These are phyloP conservation scores for Scutellospora calospora DNA, from an alignment of 371 early-diverging fungal species.

Conservation along the genomic window DNA sequence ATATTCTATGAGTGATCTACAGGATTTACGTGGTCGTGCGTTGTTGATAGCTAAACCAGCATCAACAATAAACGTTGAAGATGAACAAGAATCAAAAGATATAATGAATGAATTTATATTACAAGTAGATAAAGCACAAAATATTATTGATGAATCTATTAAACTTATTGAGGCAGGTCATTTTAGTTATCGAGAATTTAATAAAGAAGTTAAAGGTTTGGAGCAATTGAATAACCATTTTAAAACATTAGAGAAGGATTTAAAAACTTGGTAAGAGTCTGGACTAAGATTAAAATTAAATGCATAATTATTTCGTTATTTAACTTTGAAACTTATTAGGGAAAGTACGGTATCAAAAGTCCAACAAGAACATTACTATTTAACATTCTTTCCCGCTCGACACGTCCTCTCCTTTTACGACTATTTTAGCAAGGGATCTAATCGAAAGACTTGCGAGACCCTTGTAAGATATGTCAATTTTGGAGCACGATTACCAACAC, in stretches of 20 bases:
- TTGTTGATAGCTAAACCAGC: slow-evolving; percentile 41
- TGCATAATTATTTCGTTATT: neutral
- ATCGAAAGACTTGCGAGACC: neutral
- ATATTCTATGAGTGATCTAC: slow-evolving; percentile 31
- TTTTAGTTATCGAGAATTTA: slow-evolving; percentile 41
- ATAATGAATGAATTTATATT: slow-evolving; percentile 38
- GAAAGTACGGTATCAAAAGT: neutral
- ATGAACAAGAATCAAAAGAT: neutral
- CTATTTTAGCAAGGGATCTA: slow-evolving; percentile 2
- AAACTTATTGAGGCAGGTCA: slow-evolving; percentile 44
- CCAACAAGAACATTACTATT: slow-evolving; percentile 38
- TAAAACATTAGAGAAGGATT: slow-evolving; percentile 24
- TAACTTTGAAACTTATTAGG: neutral
- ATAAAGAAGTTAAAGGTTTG: neutral
- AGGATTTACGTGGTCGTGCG: slow-evolving; percentile 45
- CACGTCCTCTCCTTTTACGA: slow-evolving; percentile 43
- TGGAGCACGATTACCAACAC: slow-evolving; percentile 1
- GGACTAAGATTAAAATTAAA: neutral
- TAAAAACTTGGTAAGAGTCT: slow-evolving; percentile 22
- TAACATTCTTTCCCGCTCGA: slow-evolving; percentile 40
- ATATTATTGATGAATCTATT: slow-evolving; percentile 21
- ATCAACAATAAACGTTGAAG: neutral
- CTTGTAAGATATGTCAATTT: slow-evolving; percentile 33
- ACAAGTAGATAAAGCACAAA: slow-evolving; percentile 35
- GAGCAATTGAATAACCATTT: neutral